These are phyloP conservation scores for Ailanthus altissimus DNA, from an alignment of 345 rosid species.

Conservation along the genomic window DNA sequence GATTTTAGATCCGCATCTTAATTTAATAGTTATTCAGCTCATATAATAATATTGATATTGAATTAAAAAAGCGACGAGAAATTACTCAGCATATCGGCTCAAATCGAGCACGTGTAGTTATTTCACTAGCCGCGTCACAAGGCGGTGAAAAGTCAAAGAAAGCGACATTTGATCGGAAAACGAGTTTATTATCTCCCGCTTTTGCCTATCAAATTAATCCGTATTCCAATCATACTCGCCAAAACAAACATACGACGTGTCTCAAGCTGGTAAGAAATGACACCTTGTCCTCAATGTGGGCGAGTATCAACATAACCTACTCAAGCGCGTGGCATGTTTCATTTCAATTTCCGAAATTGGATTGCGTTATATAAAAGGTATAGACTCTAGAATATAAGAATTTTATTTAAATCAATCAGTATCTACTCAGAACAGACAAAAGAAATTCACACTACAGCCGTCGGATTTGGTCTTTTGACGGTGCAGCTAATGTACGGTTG, in stretches of 20 bases:
- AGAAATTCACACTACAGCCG: slow-evolving; percentile 16
- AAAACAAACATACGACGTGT: not conserved
- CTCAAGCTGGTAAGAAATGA: not conserved
- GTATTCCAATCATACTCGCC: not conserved
- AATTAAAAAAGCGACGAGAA: not conserved
- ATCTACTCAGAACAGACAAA: slow-evolving; percentile 12
- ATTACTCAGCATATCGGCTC: not conserved
- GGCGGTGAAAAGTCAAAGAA: slow-evolving; percentile 31
- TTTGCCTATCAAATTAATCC: not conserved
- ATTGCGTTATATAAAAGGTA: not conserved
- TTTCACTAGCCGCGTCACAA: slow-evolving; percentile 36
- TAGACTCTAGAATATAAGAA: not conserved
- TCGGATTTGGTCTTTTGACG: slow-evolving; percentile 39
- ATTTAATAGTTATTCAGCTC: too few species aligned
- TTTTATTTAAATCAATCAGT: not conserved
- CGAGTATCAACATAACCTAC: not conserved
- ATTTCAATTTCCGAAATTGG: not conserved
- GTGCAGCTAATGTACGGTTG: slow-evolving; percentile 32
- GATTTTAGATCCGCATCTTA: too few species aligned
- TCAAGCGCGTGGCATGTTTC: not conserved
- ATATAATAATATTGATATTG: too few species aligned
- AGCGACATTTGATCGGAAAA: slow-evolving; percentile 32
- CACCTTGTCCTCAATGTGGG: not conserved
- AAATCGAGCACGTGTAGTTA: slow-evolving; percentile 18
- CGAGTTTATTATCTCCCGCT: not conserved